Percentiles rank a stretch among this genome's conserved stretches.
These are phyloP conservation scores for Petunia secreta DNA, from an alignment of 257 asterid genomes.

Conservation along the genomic window DNA sequence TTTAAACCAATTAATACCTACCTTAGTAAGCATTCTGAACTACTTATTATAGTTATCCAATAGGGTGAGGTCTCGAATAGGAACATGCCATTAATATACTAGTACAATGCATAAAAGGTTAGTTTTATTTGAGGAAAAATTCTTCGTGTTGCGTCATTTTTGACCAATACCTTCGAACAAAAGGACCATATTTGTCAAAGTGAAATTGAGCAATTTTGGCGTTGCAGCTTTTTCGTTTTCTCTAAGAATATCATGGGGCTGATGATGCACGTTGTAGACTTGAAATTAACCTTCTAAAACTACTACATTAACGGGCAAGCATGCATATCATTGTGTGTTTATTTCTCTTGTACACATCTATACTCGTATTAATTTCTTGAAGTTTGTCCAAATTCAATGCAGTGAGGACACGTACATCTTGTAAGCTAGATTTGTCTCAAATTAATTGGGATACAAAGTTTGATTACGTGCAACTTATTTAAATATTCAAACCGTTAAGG, in stretches of 20 bases:
- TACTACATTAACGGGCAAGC: neutral
- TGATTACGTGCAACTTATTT: no score
- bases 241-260: neutral
- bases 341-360: neutral
- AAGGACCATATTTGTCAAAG: neutral
- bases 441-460: no score
- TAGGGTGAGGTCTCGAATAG: neutral
- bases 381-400: neutral
- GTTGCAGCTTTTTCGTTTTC: neutral
- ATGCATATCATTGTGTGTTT: neutral
- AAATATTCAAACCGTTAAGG: no score
- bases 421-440: no score
- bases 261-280: conserved; percentile 4
- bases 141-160: conserved; percentile 18
- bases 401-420: neutral
- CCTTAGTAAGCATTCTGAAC: neutral
- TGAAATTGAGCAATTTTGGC: neutral
- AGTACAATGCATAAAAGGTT: neutral
- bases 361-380: neutral
- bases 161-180: neutral
- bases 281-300: neutral
- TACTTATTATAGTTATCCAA: neutral
- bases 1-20: neutral
- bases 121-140: neutral
- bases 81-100: neutral